Percentiles rank a stretch among this genome's conserved stretches.
Evolutionary conservation across 2,329 filamentous ascomycete species (phyloP).

Genomic region (Arachnomyces sp.): DNA sequence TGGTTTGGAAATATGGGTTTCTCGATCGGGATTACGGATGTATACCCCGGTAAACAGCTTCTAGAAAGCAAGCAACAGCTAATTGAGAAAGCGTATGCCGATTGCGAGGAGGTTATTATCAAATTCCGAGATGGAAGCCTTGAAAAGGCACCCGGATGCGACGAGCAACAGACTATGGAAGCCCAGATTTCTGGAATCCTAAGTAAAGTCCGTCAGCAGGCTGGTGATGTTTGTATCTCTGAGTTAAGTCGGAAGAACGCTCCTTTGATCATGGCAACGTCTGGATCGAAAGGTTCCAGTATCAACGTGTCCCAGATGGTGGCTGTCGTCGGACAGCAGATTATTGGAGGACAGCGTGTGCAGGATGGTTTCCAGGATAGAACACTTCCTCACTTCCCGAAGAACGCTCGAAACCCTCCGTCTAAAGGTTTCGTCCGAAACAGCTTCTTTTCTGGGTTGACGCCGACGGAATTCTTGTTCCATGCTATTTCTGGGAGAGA

Average conservation of each 20-base stretch:
- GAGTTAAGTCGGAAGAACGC: slow-evolving; percentile 87
- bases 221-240: slow-evolving; percentile 82
- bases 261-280: slow-evolving; percentile 92
- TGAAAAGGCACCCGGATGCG: slow-evolving; percentile 78
- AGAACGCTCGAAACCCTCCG: slow-evolving; percentile 82
- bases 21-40: slow-evolving; percentile 91
- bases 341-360: slow-evolving; percentile 89
- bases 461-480: slow-evolving; percentile 90
- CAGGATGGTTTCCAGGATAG: slow-evolving; percentile 94
- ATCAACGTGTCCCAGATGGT: slow-evolving; percentile 99
- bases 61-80: slow-evolving; percentile 65
- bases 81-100: slow-evolving; percentile 66
- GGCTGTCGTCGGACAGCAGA: slow-evolving; percentile 92
- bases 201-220: slow-evolving; percentile 81
- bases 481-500: slow-evolving; percentile 98
- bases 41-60: slow-evolving; percentile 69
- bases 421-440: slow-evolving; percentile 96
- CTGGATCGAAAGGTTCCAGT: slow-evolving; percentile 89
- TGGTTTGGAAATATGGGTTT: slow-evolving; percentile 87
- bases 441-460: slow-evolving; percentile 89
- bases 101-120: slow-evolving; percentile 76
- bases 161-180: slow-evolving; percentile 85
- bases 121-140: slow-evolving; percentile 73
- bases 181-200: slow-evolving; percentile 85
- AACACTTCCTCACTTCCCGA: slow-evolving; percentile 88